phyloP scores from a whole-genome alignment of 352 stramenopile species.

The Peronospora tabacina region DNA sequence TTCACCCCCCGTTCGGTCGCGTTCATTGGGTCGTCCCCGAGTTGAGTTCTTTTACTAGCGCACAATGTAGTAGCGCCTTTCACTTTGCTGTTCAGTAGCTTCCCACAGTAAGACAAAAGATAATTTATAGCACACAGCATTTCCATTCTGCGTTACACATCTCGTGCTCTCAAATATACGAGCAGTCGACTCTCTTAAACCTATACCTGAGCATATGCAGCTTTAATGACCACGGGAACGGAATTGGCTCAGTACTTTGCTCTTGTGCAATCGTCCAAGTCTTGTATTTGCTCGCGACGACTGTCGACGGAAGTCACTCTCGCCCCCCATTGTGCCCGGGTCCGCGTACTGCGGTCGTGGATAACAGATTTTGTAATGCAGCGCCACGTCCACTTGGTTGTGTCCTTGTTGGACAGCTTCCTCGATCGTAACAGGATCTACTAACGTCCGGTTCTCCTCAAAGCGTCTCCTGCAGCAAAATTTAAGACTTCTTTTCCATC shows the following conservation, averaged over 20 bases:
- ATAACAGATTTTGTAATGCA: conserved; percentile 84
- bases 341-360: conserved; percentile 72
- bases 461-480: conserved; percentile 36
- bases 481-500: conserved; percentile 17
- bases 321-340: conserved; percentile 63
- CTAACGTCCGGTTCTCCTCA: conserved; percentile 50
- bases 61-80: neutral
- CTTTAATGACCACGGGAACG: conserved; percentile 21
- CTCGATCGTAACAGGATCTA: conserved; percentile 26
- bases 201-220: conserved; percentile 6
- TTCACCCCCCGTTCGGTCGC: neutral
- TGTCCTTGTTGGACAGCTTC: conserved; percentile 51
- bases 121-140: conserved; percentile 33
- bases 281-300: conserved; percentile 50
- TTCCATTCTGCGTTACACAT: conserved; percentile 6
- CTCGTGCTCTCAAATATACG: neutral
- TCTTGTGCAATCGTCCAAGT: conserved; percentile 36
- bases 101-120: conserved; percentile 11
- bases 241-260: conserved; percentile 42
- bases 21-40: neutral
- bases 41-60: neutral
- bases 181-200: neutral
- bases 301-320: conserved; percentile 54
- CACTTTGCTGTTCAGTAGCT: conserved; percentile 4
- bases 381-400: conserved; percentile 66